A percentile compares a stretch with the other conserved stretches of the same genome.
phyloP scores from a whole-genome alignment of 148 eudicot species.

The Persicaria tinctoria region DNA sequence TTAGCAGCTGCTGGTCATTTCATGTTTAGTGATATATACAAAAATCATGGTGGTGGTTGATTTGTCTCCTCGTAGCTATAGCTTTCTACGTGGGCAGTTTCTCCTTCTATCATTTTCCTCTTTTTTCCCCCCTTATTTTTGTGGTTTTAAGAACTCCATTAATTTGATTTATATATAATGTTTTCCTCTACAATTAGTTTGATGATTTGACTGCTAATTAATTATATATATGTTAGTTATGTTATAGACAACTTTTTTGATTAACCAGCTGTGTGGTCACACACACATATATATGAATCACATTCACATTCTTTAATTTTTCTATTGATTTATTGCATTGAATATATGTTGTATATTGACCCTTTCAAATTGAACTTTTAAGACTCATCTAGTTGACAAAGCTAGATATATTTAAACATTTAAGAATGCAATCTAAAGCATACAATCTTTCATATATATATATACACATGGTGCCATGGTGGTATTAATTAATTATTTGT shows the following conservation, averaged over 20 bases:
- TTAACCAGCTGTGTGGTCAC: not conserved
- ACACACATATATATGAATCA: not conserved
- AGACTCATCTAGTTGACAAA: not conserved
- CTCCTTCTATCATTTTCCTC: not conserved
- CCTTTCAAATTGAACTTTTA: not conserved
- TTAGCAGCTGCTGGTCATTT: not conserved
- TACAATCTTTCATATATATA: too few relatives aligned
- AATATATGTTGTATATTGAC: not conserved
- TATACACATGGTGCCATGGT: not conserved
- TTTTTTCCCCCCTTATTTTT: not conserved
- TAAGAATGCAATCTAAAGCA: too few relatives aligned
- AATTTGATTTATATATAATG: not conserved
- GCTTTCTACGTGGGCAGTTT: slow-evolving; percentile 10
- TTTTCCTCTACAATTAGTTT: not conserved
- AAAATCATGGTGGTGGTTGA: not conserved
- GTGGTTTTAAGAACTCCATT: not conserved
- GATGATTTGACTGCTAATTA: not conserved
- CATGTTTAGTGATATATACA: slow-evolving; percentile 11
- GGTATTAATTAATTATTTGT: too few relatives aligned
- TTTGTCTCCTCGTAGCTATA: slow-evolving; percentile 4
- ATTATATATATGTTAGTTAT: not conserved
- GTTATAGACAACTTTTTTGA: not conserved
- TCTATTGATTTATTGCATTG: not conserved
- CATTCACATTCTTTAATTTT: not conserved
- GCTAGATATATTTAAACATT: not conserved